A percentile compares a stretch with the other conserved stretches of the same genome.
These are phyloP conservation scores for Musa troglodytarum DNA, from an alignment of 176 grass and related monocot genomes.

Conservation along the genomic window DNA sequence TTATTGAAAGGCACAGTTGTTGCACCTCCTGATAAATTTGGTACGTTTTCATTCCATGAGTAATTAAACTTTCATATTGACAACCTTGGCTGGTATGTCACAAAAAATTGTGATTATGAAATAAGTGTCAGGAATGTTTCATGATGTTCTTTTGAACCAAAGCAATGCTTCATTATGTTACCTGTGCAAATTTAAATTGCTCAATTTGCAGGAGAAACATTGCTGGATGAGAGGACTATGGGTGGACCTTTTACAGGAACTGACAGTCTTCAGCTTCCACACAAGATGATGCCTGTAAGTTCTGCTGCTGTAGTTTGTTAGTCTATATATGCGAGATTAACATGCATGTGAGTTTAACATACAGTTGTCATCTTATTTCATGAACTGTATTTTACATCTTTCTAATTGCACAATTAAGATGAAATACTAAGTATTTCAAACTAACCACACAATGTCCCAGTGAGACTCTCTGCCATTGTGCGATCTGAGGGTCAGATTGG, in stretches of 20 bases:
- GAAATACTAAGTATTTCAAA: no score
- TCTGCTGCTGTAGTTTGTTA: neutral
- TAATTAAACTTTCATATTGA: neutral
- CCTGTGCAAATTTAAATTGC: neutral
- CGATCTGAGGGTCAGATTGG: no score
- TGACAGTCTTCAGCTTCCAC: conserved; percentile 72
- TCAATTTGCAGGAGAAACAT: conserved; percentile 59
- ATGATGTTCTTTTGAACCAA: conserved; percentile 17
- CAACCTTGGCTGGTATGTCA: neutral
- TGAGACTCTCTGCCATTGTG: no score
- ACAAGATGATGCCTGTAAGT: conserved; percentile 97
- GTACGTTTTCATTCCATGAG: conserved; percentile 31
- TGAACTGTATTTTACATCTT: no score
- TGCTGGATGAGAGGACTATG: conserved; percentile 65
- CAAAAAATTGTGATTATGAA: neutral
- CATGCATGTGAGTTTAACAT: neutral
- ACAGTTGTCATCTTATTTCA: no score
- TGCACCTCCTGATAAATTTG: conserved; percentile 96
- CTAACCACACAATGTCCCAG: no score
- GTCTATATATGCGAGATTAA: neutral
- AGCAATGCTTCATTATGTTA: neutral
- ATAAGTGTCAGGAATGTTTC: neutral
- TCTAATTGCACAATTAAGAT: no score
- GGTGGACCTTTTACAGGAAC: conserved; percentile 79
- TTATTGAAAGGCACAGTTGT: conserved; percentile 94